Evolutionary conservation across 2,329 filamentous ascomycete genomes (phyloP).

Genomic region (Ophiostoma populinum): DNA sequence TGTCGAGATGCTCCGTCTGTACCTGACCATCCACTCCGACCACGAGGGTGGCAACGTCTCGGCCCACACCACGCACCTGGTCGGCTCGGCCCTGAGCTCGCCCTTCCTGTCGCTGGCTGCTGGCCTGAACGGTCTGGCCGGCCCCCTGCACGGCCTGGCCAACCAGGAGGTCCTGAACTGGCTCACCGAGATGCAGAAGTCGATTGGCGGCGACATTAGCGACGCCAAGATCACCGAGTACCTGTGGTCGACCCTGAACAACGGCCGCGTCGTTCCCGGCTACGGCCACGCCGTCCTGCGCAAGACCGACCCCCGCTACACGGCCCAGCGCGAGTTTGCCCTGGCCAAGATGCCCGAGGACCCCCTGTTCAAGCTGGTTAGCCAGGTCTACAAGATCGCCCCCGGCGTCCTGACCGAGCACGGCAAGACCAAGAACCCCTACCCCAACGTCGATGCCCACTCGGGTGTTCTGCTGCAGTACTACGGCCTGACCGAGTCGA

Average conservation of each 20-base stretch:
- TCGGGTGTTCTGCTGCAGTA: slow-evolving; percentile 98
- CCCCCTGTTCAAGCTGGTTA: slow-evolving; percentile 99
- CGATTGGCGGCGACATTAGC: slow-evolving; percentile 81
- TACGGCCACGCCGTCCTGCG: slow-evolving; percentile 98
- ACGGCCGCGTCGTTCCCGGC: slow-evolving; percentile 87
- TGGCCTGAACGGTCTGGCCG: slow-evolving; percentile 94
- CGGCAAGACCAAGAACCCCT: slow-evolving; percentile 99
- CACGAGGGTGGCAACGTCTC: slow-evolving; percentile 99
- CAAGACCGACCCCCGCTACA: slow-evolving; percentile 99
- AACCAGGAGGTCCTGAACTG: slow-evolving; percentile 99
- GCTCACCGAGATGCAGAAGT: slow-evolving; percentile 98
- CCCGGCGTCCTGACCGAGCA: slow-evolving; percentile 96
- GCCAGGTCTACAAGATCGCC: slow-evolving; percentile 99
- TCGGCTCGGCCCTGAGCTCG: slow-evolving; percentile 90
- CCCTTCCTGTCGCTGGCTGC: slow-evolving; percentile 93
- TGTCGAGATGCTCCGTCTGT: slow-evolving; percentile 93
- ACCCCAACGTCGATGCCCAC: slow-evolving; percentile 97
- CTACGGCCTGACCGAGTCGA: slow-evolving; percentile 97
- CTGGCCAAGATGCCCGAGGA: slow-evolving; percentile 55
- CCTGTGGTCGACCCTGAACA: slow-evolving; percentile 94
- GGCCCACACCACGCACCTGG: slow-evolving; percentile 96
- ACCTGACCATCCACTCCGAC: slow-evolving; percentile 99
- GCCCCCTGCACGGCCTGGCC: slow-evolving; percentile 94
- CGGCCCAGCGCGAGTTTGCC: slow-evolving; percentile 93
- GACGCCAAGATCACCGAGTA: slow-evolving; percentile 97